Base-by-base conservation (phyloP, 1,284 basidiomycete species). In the Heterobasidion occidentale region DNA sequence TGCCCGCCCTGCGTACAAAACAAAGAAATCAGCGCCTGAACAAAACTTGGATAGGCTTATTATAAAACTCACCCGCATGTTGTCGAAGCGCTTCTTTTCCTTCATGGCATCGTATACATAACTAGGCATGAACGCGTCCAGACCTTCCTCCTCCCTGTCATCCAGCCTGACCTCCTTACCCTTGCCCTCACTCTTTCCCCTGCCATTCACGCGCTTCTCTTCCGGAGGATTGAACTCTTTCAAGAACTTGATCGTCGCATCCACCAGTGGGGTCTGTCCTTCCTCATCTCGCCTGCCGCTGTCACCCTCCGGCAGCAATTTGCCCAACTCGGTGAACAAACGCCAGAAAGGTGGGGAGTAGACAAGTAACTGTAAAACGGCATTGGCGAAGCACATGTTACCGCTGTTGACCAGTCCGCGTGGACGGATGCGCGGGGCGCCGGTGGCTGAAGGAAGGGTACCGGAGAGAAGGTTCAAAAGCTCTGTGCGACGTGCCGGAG, bases 311-410 rank as follows among this genome's bases (percentile, higher is more conserved):
- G 65, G 42, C n/a, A 77, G 60, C 46, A 83, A 67, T 65, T 76
- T 77, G 34, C 82, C 86, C 6, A 98, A 73, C 60, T 90, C 85
- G 42, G 74, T 77, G 65, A 98, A 90, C 53, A 98, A 73, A 52
- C 80, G 79, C 65, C 87, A 86, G 71, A 98, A 97, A 1, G 91
- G 92, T 14, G 83, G 80, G 64, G 90, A 94, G 71, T 94, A 96
- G 1, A 96, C 82, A 19, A 99, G 79, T 1, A 92, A 85, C 73
- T 98, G 96, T 27, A 98, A 74, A 36, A 98, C 90, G 0, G 94
- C 88, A 66, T 98, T 98, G 53, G 95, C 94, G 68, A 98, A 99
- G 72, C 96, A 99, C 83, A 98, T 90, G 73, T 99, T 99, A 9
- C 96, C 96, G 6, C 86, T 90, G 72, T 98, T 99, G 65, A 98